phyloP scores from a whole-genome alignment of 1,139 yeast genomes.

The Geotrichum cucujoidarum region DNA sequence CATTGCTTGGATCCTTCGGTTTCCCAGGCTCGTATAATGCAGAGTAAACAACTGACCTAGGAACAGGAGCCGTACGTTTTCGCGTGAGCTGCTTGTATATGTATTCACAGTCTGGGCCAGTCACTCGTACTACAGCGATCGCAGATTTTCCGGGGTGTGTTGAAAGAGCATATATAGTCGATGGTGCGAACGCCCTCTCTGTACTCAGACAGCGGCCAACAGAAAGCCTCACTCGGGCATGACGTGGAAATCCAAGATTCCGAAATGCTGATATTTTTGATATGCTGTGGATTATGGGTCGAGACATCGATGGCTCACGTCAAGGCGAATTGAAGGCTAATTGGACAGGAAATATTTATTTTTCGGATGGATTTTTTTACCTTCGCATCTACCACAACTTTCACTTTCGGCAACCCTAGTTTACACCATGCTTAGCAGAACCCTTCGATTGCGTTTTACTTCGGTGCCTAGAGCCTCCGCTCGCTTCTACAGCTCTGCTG shows the following conservation, averaged over 20 bases:
- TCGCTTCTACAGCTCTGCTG: slow-evolving; percentile 18
- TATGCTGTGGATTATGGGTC: too few species aligned
- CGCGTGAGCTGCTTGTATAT: slow-evolving; percentile 47
- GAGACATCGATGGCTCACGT: too few species aligned
- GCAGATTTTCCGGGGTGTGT: slow-evolving; percentile 82
- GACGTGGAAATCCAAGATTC: neutral
- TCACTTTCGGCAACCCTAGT: neutral
- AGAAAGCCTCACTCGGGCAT: neutral
- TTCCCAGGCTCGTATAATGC: slow-evolving; percentile 26
- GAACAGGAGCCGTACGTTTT: slow-evolving; percentile 39
- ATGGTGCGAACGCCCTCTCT: slow-evolving; percentile 24
- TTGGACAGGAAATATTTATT: neutral
- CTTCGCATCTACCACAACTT: neutral
- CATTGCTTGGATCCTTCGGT: slow-evolving; percentile 31
- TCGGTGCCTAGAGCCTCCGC: slow-evolving; percentile 7
- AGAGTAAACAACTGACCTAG: slow-evolving; percentile 54
- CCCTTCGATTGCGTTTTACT: neutral
- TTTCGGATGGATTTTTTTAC: neutral
- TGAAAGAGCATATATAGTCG: slow-evolving; percentile 87
- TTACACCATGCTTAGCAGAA: slow-evolving; percentile 5
- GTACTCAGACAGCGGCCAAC: neutral
- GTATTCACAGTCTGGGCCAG: slow-evolving; percentile 60
- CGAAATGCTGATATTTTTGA: neutral
- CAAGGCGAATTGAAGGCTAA: neutral
- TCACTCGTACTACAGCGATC: slow-evolving; percentile 75